Base-by-base conservation (phyloP, 192 early-diverging fungal species). In the Gigaspora rosea region DNA sequence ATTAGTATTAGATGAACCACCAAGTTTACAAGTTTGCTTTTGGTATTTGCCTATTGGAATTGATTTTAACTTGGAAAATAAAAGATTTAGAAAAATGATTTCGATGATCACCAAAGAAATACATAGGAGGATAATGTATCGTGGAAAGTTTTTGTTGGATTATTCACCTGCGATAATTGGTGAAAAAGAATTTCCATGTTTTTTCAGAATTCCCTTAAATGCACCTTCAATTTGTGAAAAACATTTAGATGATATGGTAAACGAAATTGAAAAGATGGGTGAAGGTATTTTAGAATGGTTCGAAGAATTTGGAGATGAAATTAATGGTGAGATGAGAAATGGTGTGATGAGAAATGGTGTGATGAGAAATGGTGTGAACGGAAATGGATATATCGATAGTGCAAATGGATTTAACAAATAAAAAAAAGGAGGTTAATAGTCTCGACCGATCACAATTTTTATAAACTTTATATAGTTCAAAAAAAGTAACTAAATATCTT, bases 191-290 rank as follows among this genome's bases (percentile, higher is more conserved):
- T 76, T 89, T 0, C 86, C 89, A 3, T 64, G 82, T 11, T 95
- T 95, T 75, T 92, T 94, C 79, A 86, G 94, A 49, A 80, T 94
- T 9, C 89, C 91, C 6, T 73, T 93, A 32, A 93, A 94, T 83
- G 85, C 86, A 22, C 92, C 92, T 10, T 83, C 86, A n/a, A 79
- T 85, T 20, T 79, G 81, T 12, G 86, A 90, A 20, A 69, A 80
- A 52, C 81, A 89, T 77, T 79, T 93, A 47, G 73, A 72, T 5
- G 72, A 57, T 22, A 52, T 94, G 0, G 77, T 92, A 22, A 79
- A 85, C 9, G 80, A 80, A n/a, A 90, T 94, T 73, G 90, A 92
- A 77, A 54, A 73, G 8, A 79, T 82, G 7, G 85, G 87, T 18
- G 48, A 80, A 35, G 61, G 54, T 22, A 63, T 80, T 18, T 50